Evolutionary conservation across 805 yeast genomes (phyloP), one percentile per base, ranked within the genome.

Genomic region (Suhomyces sp.): DNA sequence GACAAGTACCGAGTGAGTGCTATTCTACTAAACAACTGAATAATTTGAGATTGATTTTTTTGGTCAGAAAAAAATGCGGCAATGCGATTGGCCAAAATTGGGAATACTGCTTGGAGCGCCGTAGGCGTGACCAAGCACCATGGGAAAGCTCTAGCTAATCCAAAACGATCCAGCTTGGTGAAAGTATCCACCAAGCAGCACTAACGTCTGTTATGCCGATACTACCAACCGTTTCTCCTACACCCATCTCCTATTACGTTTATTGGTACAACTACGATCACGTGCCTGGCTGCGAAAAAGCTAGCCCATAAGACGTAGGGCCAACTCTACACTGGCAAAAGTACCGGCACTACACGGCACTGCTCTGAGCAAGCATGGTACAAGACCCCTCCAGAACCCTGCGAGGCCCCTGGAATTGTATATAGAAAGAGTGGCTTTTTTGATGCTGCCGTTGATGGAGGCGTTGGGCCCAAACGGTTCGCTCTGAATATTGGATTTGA

Each of bases 341-440:
- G 93, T 87, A 13, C 88, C 88, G 0, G 92, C 88, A 62, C 84
- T 78, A 59, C 86, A 81, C 4, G 88, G 88, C 41, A 82, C 76
- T 0, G 88, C 88, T 60, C 88, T 74, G 4, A 82, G 54, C 42
- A 83, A 69, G 22, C 87, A 80, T 0, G 88, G 88, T 0, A 74
- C 79, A 44, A 83, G 73, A 8, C 88, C 88, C 66, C 79, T 76
- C 87, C 87, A 83, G 64, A 83, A 83, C 0, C 87, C 87, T 10
- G 68, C 55, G 4, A 71, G 56, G 0, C 87, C 87, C 36, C 74
- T 76, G 2, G 67, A 64, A 6, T 56, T 57, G 59, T 74, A 69
- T 7, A 81, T 81, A 36, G 72, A 67, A 24, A 62, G 56, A 1
- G 76, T 66, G 12, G 78, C 83, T 5, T 62, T 55, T 1, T 54